A percentile compares a stretch with the other conserved stretches of the same genome.
Evolutionary conservation across 139 green algal species (phyloP).

Genomic region (Volvox reticuliferus): DNA sequence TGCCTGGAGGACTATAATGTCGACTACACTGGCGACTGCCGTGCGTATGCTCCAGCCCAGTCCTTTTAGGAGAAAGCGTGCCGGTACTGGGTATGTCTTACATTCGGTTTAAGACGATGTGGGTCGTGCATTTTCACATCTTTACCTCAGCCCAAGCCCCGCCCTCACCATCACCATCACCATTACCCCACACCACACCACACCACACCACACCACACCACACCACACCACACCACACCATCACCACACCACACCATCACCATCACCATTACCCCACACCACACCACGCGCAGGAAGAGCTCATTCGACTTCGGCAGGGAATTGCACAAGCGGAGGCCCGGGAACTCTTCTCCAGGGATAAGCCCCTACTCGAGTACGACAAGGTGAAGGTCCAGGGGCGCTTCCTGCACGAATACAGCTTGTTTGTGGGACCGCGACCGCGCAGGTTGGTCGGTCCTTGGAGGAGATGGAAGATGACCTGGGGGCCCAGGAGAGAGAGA

Average conservation of each 20-base stretch:
- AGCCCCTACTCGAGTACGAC: slow-evolving; percentile 17
- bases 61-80: no score
- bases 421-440: slow-evolving; percentile 80
- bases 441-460: slow-evolving; percentile 44
- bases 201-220: neutral
- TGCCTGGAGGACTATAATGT: no score
- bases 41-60: no score
- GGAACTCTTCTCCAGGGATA: slow-evolving; percentile 2
- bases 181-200: neutral
- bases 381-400: slow-evolving; percentile 53
- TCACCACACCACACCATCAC: no score
- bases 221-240: neutral
- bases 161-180: neutral
- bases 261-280: no score
- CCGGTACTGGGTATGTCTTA: no score
- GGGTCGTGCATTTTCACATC: no score
- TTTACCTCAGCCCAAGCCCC: neutral
- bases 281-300: neutral
- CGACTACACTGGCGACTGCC: no score
- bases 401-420: slow-evolving; percentile 66
- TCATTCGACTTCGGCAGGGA: neutral
- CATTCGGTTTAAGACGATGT: no score
- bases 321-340: neutral
- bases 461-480: neutral
- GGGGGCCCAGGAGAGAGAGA: no score